These are phyloP conservation scores for Fagus sylvatica DNA, from an alignment of 306 rosid genomes.

Conservation along the genomic window DNA sequence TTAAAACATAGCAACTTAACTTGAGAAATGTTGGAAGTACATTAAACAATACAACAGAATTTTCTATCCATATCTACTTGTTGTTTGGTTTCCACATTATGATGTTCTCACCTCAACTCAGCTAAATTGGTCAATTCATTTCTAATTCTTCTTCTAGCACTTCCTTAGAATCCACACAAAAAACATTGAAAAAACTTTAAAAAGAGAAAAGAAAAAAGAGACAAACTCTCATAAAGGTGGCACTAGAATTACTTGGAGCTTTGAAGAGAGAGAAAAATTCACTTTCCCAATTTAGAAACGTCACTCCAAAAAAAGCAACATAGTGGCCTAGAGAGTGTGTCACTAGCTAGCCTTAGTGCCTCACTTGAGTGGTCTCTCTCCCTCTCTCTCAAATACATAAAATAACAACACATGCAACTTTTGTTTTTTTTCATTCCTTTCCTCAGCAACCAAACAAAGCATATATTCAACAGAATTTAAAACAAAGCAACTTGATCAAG, in stretches of 20 bases:
- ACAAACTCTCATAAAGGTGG: too few relatives aligned
- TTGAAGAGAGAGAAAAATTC: not conserved
- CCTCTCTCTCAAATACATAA: not conserved
- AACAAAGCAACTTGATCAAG: not conserved
- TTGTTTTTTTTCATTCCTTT: not conserved
- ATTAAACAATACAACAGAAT: conserved; percentile 6
- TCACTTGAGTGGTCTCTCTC: not conserved
- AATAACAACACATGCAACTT: not conserved
- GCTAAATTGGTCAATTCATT: not conserved
- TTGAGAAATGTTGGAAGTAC: not conserved
- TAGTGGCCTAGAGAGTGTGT: not conserved
- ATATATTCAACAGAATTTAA: not conserved
- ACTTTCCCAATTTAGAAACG: not conserved
- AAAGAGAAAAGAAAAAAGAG: not conserved
- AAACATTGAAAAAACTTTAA: not conserved
- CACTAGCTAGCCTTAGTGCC: not conserved
- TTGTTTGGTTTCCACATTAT: not conserved
- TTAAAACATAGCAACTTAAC: conserved; percentile 8
- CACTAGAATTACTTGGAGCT: not conserved
- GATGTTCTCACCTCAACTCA: not conserved
- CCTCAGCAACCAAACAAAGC: not conserved
- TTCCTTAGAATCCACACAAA: not conserved
- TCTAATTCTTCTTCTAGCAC: not conserved
- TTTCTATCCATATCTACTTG: not conserved
- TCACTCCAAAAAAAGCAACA: not conserved